Conservation (phyloP, 768 basidiomycete species). For the Leccinum rimulosum region DNA sequence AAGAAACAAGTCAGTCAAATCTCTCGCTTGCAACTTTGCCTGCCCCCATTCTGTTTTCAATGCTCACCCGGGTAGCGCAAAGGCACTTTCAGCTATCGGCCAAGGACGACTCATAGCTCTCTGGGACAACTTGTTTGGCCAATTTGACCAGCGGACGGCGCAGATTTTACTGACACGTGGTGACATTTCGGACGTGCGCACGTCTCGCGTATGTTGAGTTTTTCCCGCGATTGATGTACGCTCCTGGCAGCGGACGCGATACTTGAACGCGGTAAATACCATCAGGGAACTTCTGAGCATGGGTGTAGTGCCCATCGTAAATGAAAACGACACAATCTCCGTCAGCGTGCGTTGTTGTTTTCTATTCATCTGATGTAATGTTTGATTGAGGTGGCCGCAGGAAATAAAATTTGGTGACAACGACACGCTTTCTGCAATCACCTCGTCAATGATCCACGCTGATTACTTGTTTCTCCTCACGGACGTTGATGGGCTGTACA, state of each 20-base stretch:
- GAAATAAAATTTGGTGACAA: conserved; percentile 99
- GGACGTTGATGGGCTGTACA: conserved; percentile 95
- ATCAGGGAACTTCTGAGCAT: conserved; percentile 86
- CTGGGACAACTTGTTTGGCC: conserved; percentile 95
- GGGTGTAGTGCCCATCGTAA: conserved; percentile 97
- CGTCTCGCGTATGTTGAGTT: not conserved
- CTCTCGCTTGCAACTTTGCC: not conserved
- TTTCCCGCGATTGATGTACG: conserved; percentile 2
- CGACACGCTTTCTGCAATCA: conserved; percentile 96
- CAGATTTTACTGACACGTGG: conserved; percentile 92
- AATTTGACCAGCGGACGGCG: conserved; percentile 92
- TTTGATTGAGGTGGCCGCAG: conserved; percentile 38
- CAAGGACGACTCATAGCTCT: conserved; percentile 95
- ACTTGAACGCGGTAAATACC: conserved; percentile 95
- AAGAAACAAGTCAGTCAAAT: conserved; percentile 80
- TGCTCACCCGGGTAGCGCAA: conserved; percentile 23
- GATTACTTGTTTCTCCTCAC: conserved; percentile 97
- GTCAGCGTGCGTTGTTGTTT: conserved; percentile 71
- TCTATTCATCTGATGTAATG: not conserved
- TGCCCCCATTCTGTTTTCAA: not conserved
- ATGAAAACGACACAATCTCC: conserved; percentile 98
- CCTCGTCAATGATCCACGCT: conserved; percentile 95
- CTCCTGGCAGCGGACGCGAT: conserved; percentile 74
- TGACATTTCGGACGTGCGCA: conserved; percentile 90
- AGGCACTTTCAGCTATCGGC: conserved; percentile 96